These are phyloP conservation scores for Aspergillus uvarum DNA, from an alignment of 2,329 filamentous ascomycete genomes.

Conservation along the genomic window DNA sequence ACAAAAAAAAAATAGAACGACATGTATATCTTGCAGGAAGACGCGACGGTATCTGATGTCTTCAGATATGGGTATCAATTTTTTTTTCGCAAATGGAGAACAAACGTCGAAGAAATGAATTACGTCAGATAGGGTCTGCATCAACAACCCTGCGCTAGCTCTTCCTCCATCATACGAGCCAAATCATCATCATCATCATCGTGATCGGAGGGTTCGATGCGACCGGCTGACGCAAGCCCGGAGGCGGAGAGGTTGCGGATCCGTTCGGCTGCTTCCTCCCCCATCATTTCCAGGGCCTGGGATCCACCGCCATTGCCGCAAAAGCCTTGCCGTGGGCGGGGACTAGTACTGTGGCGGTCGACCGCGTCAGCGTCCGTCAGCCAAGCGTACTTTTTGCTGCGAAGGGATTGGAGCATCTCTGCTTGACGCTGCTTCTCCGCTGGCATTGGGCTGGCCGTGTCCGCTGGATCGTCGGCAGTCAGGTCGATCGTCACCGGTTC, in stretches of 20 bases:
- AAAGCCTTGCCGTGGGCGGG: neutral
- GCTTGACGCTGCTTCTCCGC: slow-evolving; percentile 12
- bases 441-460: neutral
- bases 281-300: slow-evolving; percentile 1
- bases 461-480: slow-evolving; percentile 12
- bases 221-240: slow-evolving; percentile 1
- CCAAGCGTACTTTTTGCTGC: slow-evolving; percentile 35
- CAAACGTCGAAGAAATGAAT: neutral
- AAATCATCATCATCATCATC: slow-evolving; percentile 23
- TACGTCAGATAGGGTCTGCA: neutral
- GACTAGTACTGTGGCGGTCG: neutral
- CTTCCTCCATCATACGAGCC: slow-evolving; percentile 27
- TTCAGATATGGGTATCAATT: neutral
- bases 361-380: slow-evolving; percentile 18
- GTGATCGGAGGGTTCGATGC: neutral
- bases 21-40: neutral
- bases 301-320: neutral
- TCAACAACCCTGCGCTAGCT: slow-evolving; percentile 21
- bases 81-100: neutral
- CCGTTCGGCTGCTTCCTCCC: neutral
- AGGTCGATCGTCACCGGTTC: slow-evolving; percentile 22
- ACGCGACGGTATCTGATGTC: neutral
- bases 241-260: neutral
- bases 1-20: neutral
- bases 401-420: slow-evolving; percentile 27